These are phyloP conservation scores for Rosellinia necatrix DNA, from an alignment of 2,329 filamentous ascomycete genomes.

Conservation along the genomic window DNA sequence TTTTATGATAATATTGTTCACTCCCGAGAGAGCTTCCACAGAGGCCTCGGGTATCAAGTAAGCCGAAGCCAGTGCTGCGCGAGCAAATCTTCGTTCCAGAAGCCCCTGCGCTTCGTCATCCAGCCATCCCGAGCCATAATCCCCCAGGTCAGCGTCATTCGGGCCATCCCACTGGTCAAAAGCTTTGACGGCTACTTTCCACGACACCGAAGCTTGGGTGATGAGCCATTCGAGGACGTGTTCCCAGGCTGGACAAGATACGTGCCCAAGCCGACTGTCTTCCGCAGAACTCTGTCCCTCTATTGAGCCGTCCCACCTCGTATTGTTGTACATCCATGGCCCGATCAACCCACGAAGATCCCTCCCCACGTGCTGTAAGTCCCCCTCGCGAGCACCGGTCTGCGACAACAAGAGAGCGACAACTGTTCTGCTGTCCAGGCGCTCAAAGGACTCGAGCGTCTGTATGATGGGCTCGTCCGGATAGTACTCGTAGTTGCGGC, in stretches of 20 bases:
- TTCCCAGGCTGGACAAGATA: slow-evolving; percentile 67
- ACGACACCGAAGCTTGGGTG: slow-evolving; percentile 61
- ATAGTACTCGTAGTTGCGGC: slow-evolving; percentile 73
- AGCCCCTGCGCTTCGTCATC: slow-evolving; percentile 63
- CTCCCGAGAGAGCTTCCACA: slow-evolving; percentile 60
- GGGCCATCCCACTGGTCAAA: slow-evolving; percentile 77
- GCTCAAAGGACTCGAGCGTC: slow-evolving; percentile 67
- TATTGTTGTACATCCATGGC: slow-evolving; percentile 73
- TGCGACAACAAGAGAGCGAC: slow-evolving; percentile 65
- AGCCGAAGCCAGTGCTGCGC: slow-evolving; percentile 68
- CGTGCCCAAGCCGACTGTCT: slow-evolving; percentile 35
- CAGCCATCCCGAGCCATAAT: slow-evolving; percentile 60
- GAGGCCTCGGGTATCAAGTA: slow-evolving; percentile 68
- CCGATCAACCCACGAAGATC: slow-evolving; percentile 71
- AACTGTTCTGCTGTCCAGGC: slow-evolving; percentile 61
- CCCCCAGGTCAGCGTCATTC: slow-evolving; percentile 69
- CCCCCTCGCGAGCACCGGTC: slow-evolving; percentile 50
- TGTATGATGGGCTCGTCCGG: slow-evolving; percentile 52
- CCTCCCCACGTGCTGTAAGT: slow-evolving; percentile 55
- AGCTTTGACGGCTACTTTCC: slow-evolving; percentile 65
- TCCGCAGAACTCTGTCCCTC: slow-evolving; percentile 25
- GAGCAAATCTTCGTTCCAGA: slow-evolving; percentile 68
- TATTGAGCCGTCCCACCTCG: slow-evolving; percentile 55
- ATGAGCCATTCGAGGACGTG: slow-evolving; percentile 70
- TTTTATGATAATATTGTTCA: slow-evolving; percentile 64